Percentiles rank a stretch among this genome's conserved stretches.
Evolutionary conservation across 305 asterid genomes (phyloP).

Genomic region (Euphrasia arctica): DNA sequence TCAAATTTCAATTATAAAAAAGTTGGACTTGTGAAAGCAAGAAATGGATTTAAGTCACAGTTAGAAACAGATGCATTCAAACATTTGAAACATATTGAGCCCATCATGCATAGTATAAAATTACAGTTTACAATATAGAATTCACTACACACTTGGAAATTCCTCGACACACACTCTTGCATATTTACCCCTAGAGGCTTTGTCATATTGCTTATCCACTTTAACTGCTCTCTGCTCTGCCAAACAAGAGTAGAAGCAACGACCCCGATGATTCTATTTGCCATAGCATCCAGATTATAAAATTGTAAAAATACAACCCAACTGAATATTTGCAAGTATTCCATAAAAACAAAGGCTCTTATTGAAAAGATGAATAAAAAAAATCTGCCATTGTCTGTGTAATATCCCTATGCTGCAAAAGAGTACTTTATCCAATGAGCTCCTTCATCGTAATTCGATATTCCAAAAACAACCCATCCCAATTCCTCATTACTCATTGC

Average conservation of each 20-base stretch:
- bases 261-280: too few species aligned
- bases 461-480: not conserved
- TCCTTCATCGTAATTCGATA: not conserved
- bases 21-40: slow-evolving; percentile 7
- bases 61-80: slow-evolving; percentile 12
- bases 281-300: too few species aligned
- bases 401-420: not conserved
- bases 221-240: too few species aligned
- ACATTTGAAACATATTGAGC: not conserved
- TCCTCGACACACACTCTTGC: too few species aligned
- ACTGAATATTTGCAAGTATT: too few species aligned
- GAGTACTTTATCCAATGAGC: not conserved
- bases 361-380: not conserved
- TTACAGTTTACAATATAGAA: too few species aligned
- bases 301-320: too few species aligned
- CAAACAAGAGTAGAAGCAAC: too few species aligned
- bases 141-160: not conserved
- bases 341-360: too few species aligned
- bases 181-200: too few species aligned
- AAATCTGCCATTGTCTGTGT: not conserved
- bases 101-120: too few species aligned
- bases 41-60: slow-evolving; percentile 3
- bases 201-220: too few species aligned
- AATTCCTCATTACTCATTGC: not conserved
- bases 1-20: not conserved